These are phyloP conservation scores for Ophiognomonia clavigignenti-juglandacearum DNA, from an alignment of 2,329 filamentous ascomycete species.

Conservation along the genomic window DNA sequence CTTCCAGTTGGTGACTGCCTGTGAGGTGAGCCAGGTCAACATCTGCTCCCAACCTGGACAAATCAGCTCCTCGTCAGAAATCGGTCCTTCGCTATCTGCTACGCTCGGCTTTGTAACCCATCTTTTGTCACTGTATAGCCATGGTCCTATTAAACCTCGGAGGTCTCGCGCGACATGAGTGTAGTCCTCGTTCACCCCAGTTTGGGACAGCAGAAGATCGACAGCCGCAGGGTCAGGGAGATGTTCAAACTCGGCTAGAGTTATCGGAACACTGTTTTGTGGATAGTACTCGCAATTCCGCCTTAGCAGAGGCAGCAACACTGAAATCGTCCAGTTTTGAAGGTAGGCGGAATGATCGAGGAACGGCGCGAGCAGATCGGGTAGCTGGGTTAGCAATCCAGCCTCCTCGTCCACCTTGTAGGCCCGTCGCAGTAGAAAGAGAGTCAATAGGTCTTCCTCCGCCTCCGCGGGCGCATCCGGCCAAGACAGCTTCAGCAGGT, in stretches of 20 bases:
- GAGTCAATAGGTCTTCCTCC: slow-evolving; percentile 49
- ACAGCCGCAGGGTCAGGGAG: slow-evolving; percentile 57
- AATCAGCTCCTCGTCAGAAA: slow-evolving; percentile 24
- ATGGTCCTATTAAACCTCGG: slow-evolving; percentile 64
- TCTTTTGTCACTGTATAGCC: slow-evolving; percentile 62
- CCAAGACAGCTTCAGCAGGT: slow-evolving; percentile 53
- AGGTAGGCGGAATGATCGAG: slow-evolving; percentile 56
- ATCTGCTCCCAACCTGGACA: slow-evolving; percentile 65
- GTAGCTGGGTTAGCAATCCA: slow-evolving; percentile 65
- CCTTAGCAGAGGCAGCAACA: slow-evolving; percentile 63
- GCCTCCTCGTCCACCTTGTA: slow-evolving; percentile 67
- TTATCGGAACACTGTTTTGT: slow-evolving; percentile 38
- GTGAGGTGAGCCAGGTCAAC: slow-evolving; percentile 60
- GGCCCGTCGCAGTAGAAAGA: slow-evolving; percentile 64
- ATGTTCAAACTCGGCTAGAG: slow-evolving; percentile 59
- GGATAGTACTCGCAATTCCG: slow-evolving; percentile 68
- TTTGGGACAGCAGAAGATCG: slow-evolving; percentile 55
- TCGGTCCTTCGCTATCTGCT: slow-evolving; percentile 21
- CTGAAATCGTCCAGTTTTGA: slow-evolving; percentile 64
- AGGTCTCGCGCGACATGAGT: slow-evolving; percentile 57
- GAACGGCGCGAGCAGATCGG: slow-evolving; percentile 65
- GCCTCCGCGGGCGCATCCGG: slow-evolving; percentile 41
- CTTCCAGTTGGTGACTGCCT: slow-evolving; percentile 55
- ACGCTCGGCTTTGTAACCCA: slow-evolving; percentile 37
- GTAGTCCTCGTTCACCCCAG: slow-evolving; percentile 35